Evolutionary conservation across 257 asterid genomes (phyloP), one percentile per base, ranked within the genome.

Genomic region (Solanum virginianum): DNA sequence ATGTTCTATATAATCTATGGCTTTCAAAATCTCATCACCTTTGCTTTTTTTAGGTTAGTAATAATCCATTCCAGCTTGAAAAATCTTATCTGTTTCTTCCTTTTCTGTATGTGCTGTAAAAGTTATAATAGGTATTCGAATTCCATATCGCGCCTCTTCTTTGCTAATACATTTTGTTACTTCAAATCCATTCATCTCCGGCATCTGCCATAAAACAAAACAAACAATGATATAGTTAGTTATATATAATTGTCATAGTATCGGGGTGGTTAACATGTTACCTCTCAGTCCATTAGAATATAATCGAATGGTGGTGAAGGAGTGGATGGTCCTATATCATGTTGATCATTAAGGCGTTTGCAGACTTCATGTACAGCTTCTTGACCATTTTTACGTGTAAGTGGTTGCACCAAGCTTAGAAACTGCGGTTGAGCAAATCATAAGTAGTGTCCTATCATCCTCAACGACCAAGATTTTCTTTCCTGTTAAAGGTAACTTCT

Each of bases 231-330:
- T 47, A 15, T n/a, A 3, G 13, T 65, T 17, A 47, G 81, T 47
- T 74, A 22, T 45, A 74, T 45, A 74, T n/a, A 72, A 20, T 45
- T 72, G 39, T 72, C 45, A 26, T 29, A 26, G 10, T 65, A 65
- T 26, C 6, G 6, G 4, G 14, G 10, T 13, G 26, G 72, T 13
- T 65, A 65, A 26, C 72, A 65, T 26, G 72, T 85, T 89, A 93
- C 99, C 98, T 93, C 89, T 26, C 97, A 96, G 56, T 94, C 99
- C 98, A 96, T 95, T 54, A 96, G 87, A 62, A 94, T 90, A 68
- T 89, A 95, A 83, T 92, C 94, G 39, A 89, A 96, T 13, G 95
- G 93, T 51, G 29, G 55, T 54, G 82, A 75, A 75, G 45, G 62
- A 75, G 62, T 75, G 14, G 82, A 49, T 13, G 82, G 5, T 6